Base-by-base conservation (phyloP, 495 filamentous ascomycete genomes). In the Lepraria neglecta region DNA sequence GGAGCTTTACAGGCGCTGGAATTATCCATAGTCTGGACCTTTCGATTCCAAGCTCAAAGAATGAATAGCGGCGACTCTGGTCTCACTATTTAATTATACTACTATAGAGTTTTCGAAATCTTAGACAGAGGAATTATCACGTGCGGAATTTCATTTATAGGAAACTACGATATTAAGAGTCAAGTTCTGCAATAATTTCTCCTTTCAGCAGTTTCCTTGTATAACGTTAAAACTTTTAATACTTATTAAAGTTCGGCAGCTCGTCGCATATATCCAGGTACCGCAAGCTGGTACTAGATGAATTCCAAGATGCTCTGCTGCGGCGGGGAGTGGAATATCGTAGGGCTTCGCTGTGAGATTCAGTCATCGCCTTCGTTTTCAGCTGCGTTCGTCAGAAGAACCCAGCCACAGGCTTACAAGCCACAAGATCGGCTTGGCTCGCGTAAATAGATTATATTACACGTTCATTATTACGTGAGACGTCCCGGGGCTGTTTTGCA, bases 371-470 rank as follows among this genome's bases (percentile, higher is more conserved):
- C 10, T 48, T 31, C 44, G 24, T 14, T 35, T 50, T 51, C n/a
- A 46, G 6, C 30, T 2, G 17, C 30, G 27, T 27, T 50, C 31
- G 9, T 55, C 52, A 35, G 33, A 55, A 28, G 52, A 55, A 21
- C n/a, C 17, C 9, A 64, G 62, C 62, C 60, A 65, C 44, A 65
- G 51, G 46, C 61, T 56, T 40, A 54, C 30, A 40, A 65, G 63
- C 60, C 60, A 65, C 51, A 62, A 51, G 54, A 19, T 57, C 55
- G 42, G 15, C 55, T 44, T 57, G 35, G 55, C 38, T 58, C 11
- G 33, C 63, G 1, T 35, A 65, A 62, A 51, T 65, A 40, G 61
- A 53, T 62, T 67, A 65, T 60, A 60, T 53, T 65, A 67, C 56
- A 42, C 31, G 55, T 38, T 67, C 56, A 67, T 67, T 64, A 67